Evolutionary conservation across 352 stramenopile species (phyloP), one percentile per base, ranked within the genome.

Genomic region (Phytopythium litorale): DNA sequence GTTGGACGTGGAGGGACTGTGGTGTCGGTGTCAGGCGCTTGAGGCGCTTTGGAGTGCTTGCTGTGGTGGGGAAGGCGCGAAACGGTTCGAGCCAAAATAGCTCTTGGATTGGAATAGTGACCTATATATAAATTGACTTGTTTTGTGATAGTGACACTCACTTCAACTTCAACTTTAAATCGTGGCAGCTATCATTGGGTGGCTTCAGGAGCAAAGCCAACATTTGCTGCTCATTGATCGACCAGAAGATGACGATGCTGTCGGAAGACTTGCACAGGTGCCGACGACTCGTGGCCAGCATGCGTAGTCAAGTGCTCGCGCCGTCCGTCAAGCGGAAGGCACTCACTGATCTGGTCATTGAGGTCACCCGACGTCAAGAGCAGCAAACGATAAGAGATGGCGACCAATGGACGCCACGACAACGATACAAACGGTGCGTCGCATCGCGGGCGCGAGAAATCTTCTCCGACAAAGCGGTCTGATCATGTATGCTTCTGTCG

Each of bases 191-290:
- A 37, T n/a, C 28, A 35, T 35, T 54, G 23, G 50, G 12, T 18
- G 9, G 30, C 49, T 32, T 45, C 7, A 42, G 23, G 7, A 5
- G 18, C 8, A 56, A 9, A 2, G 12, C 49, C 19, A 21, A 11
- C 28, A 4, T 4, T 11, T 21, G n/a, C 28, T 25, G 33, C 21
- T 21, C 18, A 28, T 48, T 43, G 2, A 4, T 30, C 11, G 1
- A 8, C 18, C 18, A 35, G 0, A 46, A 18, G 28, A 51, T 38
- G 42, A 35, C 37, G 48, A 57, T 52, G 43, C 43, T 76, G 30
- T 18, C 54, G 11, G 56, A 78, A n/a, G 75, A 85, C 68, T 64
- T 87, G 51, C 73, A 78, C 55, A 68, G 68, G 62, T 87, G 78
- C 58, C 73, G 78, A 15, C 77, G 77, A 7, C 55, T 87, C 52